Evolutionary conservation across 2,329 filamentous ascomycete genomes (phyloP).

Genomic region (Hypoxylon sp.): DNA sequence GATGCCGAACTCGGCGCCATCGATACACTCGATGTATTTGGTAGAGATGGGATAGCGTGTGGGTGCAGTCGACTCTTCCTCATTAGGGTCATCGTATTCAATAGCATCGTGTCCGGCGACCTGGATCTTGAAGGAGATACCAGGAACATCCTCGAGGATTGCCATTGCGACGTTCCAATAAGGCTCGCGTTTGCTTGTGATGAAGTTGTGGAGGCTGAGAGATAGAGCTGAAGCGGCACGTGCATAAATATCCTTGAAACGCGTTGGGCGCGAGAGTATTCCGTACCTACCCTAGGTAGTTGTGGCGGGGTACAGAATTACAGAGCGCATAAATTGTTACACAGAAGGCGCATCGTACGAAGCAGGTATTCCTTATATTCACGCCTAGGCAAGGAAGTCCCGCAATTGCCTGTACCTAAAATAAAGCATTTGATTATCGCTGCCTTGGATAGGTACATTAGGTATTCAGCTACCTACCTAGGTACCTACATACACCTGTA

Average conservation of each 20-base stretch:
- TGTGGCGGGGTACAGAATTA: neutral
- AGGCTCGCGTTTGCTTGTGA: neutral
- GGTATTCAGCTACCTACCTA: neutral
- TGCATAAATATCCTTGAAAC: neutral
- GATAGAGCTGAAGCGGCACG: neutral
- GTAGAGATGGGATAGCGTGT: constrained; percentile 30
- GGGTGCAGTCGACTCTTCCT: constrained; percentile 12
- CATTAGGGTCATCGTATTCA: constrained; percentile 47
- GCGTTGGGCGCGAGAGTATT: neutral
- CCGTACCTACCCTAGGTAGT: too few relatives aligned
- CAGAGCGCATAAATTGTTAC: neutral
- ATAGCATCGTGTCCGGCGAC: constrained; percentile 41
- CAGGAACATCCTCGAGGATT: constrained; percentile 44
- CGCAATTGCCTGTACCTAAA: too few relatives aligned
- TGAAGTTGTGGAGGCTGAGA: neutral
- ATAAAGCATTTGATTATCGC: neutral
- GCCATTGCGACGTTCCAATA: constrained; percentile 39
- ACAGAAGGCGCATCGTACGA: neutral
- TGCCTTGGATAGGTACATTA: neutral
- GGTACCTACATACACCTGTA: too few relatives aligned
- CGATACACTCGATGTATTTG: constrained; percentile 52
- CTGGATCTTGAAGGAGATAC: constrained; percentile 45
- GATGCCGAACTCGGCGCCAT: constrained; percentile 48
- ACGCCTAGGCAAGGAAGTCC: too few relatives aligned
- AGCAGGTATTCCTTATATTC: too few relatives aligned